A percentile compares a stretch with the other conserved stretches of the same genome.
These are phyloP conservation scores for Aspergillus nomiae DNA, from an alignment of 2,329 filamentous ascomycete species.

Conservation along the genomic window DNA sequence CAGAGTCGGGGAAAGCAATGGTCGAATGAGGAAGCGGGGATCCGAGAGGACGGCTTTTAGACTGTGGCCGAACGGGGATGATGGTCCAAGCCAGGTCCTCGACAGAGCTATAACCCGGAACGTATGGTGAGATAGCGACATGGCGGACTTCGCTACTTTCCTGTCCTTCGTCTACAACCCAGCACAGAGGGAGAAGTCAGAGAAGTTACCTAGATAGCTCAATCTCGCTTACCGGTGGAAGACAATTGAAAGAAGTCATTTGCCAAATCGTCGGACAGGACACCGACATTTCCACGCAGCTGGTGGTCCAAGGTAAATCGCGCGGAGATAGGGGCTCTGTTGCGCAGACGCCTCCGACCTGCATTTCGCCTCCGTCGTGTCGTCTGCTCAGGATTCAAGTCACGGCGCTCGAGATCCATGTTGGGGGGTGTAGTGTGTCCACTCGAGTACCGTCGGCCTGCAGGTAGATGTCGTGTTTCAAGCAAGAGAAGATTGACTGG, in stretches of 20 bases:
- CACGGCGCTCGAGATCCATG: constrained; percentile 48
- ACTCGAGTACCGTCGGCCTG: constrained; percentile 25
- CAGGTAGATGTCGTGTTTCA: constrained; percentile 5
- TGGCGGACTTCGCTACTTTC: constrained; percentile 40
- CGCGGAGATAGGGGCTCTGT: constrained; percentile 76
- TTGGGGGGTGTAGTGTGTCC: constrained; percentile 15
- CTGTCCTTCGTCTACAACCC: constrained; percentile 18
- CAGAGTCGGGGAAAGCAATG: constrained; percentile 70
- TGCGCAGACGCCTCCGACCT: constrained; percentile 44
- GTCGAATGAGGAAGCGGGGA: constrained; percentile 72
- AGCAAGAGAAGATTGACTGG: constrained; percentile 14
- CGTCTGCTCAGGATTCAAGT: constrained; percentile 46
- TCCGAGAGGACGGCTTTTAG: constrained; percentile 51
- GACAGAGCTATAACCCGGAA: constrained; percentile 43
- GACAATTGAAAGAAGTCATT: constrained; percentile 71
- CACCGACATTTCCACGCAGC: constrained; percentile 80
- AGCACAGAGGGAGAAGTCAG: neutral
- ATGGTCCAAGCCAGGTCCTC: constrained; percentile 79
- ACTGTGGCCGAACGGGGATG: constrained; percentile 67
- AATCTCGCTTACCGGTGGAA: constrained; percentile 50
- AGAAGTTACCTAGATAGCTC: constrained; percentile 2
- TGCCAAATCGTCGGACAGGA: constrained; percentile 84
- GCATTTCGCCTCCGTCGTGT: constrained; percentile 55
- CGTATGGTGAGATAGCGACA: constrained; percentile 50
- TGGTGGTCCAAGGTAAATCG: constrained; percentile 82